Evolutionary conservation across 2,329 filamentous ascomycete genomes (phyloP), one percentile per base, ranked within the genome.

Genomic region (Aspergillus hortae): DNA sequence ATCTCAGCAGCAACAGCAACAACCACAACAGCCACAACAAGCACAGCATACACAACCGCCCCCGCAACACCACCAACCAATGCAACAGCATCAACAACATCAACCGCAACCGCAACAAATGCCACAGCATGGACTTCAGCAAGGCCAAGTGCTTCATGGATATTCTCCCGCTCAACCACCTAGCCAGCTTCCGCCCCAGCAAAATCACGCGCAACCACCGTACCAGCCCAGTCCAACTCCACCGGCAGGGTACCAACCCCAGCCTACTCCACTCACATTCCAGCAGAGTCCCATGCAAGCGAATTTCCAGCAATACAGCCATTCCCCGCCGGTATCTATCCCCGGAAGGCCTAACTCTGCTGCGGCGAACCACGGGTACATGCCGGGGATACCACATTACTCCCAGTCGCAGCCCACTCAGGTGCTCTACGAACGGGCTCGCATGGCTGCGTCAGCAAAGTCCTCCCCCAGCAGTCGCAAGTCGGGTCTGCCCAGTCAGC

Each of bases 341-440:
- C 64, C 60, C 41, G 61, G 61, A 11, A 65, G 70, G 45, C 56
- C 64, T 2, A 67, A 68, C 56, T 63, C 68, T 11, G 65, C 66
- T 19, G 64, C 67, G 2, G 62, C 68, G 27, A 74, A 71, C 45
- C 72, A 73, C 52, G 70, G 69, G n/a, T 74, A 74, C 48, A 72
- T 74, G 69, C 71, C 72, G 6, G 72, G 72, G 7, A 72, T 74
- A 14, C 72, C 72, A n/a, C 74, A 76, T 59, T 70, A 72, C 45
- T 75, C 74, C 6, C 74, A 77, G 54, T 75, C 74, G 2, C 74
- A 76, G 43, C 74, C 75, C 6, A 84, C 81, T 2, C 78, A 81
- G 57, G 78, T 81, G 7, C 70, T 83, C 1, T 84, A 84, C 56
- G 80, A 83, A 60, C 74, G 77, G 52, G 81, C 81, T 33, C 77